Evolutionary conservation across 768 basidiomycete genomes (phyloP).

Genomic region (Podaxis sp.): DNA sequence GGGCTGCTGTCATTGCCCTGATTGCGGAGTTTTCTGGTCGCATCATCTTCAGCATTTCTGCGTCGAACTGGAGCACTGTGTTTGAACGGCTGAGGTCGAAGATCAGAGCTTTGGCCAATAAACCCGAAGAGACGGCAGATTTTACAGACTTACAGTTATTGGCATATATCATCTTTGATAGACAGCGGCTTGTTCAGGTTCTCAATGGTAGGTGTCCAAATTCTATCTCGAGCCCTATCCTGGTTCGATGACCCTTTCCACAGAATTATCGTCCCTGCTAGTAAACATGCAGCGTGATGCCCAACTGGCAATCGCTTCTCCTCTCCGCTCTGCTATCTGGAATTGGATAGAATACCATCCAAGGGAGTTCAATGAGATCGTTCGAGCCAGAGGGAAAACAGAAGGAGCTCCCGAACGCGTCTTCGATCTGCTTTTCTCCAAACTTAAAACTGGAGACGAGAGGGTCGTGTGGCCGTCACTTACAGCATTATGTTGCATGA

Average conservation of each 20-base stretch:
- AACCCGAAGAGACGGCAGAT: slow-evolving; percentile 48
- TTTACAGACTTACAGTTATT: slow-evolving; percentile 75
- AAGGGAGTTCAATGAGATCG: slow-evolving; percentile 71
- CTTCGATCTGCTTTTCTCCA: slow-evolving; percentile 74
- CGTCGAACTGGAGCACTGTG: slow-evolving; percentile 84
- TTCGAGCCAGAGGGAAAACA: slow-evolving; percentile 57
- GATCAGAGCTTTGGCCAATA: slow-evolving; percentile 60
- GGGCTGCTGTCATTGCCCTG: slow-evolving; percentile 53
- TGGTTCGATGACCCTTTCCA: background rate
- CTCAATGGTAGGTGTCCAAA: slow-evolving; percentile 53
- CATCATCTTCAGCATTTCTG: slow-evolving; percentile 83
- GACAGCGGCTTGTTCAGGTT: slow-evolving; percentile 62
- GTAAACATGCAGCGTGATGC: slow-evolving; percentile 78
- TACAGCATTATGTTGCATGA: slow-evolving; percentile 68
- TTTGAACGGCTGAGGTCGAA: slow-evolving; percentile 66
- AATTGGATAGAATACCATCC: slow-evolving; percentile 86
- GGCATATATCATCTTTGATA: slow-evolving; percentile 74
- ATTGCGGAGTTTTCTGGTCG: slow-evolving; percentile 74
- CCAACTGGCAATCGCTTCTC: slow-evolving; percentile 67
- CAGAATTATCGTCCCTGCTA: slow-evolving; percentile 79
- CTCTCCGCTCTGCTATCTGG: slow-evolving; percentile 81
- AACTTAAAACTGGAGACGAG: slow-evolving; percentile 43
- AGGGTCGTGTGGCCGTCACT: slow-evolving; percentile 78
- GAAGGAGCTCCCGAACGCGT: slow-evolving; percentile 86
- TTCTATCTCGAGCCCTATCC: slow-evolving; percentile 4